Evolutionary conservation across 2,329 filamentous ascomycete species (phyloP), one percentile per base, ranked within the genome.

Genomic region (Neopestalotiopsis sp.): DNA sequence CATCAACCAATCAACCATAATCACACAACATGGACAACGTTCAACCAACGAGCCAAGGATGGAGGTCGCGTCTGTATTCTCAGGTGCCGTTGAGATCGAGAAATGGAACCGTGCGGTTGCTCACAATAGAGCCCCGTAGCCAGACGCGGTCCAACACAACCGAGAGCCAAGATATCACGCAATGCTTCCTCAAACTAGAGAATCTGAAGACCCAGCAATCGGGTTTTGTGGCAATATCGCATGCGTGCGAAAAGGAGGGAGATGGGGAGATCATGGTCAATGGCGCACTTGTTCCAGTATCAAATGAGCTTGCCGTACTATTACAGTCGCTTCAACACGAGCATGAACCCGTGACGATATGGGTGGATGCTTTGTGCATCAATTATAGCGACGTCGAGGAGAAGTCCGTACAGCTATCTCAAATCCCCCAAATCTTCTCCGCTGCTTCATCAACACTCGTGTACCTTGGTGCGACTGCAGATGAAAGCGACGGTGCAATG

Each of bases 41-140:
- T 14, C 17, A 32, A 24, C 17, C 59, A 40, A 14, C 7, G 2
- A 40, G 20, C n/a, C 28, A 20, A 12, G 32, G 10, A 40, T 75
- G 73, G 73, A 71, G 73, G 63, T 65, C 70, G 30, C 73, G 73
- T 20, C 69, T 75, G 20, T 75, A 75, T 60, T 71, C 69, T 17
- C 73, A 75, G 40, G 72, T 72, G 10, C 67, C 70, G 32, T 49
- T 75, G 24, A 74, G 71, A 65, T 69, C 71, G 65, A 68, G 30
- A 24, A 75, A 73, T 32, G 72, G 73, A 34, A 69, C 71, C 61
- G 71, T 74, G 13, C 72, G 73, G 30, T 66, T 75, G 32, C 72
- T 75, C 38, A 75, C 73, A 3, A 72, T 75, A 9, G 72, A 75
- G 13, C 68, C 73, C 14, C 71, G 60, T 70, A 1, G 69, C 63